Evolutionary conservation across 2,329 filamentous ascomycete species (phyloP).

Genomic region (Penicillium italicum): DNA sequence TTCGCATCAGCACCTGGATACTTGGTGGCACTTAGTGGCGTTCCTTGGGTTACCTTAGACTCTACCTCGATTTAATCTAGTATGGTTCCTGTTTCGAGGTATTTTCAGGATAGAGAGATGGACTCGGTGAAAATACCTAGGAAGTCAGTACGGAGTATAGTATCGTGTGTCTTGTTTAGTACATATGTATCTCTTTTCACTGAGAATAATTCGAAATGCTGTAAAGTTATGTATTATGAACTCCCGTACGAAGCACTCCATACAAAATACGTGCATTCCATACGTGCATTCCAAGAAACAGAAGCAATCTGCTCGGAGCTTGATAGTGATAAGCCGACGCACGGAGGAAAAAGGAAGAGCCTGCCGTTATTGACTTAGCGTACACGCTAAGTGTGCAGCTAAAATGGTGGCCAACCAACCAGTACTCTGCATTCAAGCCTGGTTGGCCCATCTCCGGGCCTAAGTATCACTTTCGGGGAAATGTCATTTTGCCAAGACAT

Average conservation of each 20-base stretch:
- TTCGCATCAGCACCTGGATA: background rate
- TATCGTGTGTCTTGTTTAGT: too few relatives aligned
- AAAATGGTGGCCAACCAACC: background rate
- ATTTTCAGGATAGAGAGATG: background rate
- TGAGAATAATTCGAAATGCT: background rate
- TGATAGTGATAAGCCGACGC: constrained; percentile 15
- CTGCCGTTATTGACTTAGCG: background rate
- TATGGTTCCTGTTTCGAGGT: background rate
- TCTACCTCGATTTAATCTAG: background rate
- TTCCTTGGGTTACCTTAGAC: constrained; percentile 11
- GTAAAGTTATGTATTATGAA: too few relatives aligned
- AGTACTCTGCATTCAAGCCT: background rate
- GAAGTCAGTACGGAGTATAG: background rate
- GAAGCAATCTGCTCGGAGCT: constrained; percentile 7
- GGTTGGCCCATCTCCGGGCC: background rate
- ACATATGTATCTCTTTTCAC: too few relatives aligned
- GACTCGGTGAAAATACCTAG: background rate
- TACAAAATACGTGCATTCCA: too few relatives aligned
- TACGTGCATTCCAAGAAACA: background rate
- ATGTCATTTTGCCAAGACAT: background rate
- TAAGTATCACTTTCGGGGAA: background rate
- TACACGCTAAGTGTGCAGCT: background rate
- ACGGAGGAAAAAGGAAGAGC: background rate
- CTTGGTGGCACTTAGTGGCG: constrained; percentile 9
- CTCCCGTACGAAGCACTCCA: too few relatives aligned